Evolutionary conservation across 371 early-diverging fungal species (phyloP), one percentile per base, ranked within the genome.

Genomic region (Lichtheimia ornata): DNA sequence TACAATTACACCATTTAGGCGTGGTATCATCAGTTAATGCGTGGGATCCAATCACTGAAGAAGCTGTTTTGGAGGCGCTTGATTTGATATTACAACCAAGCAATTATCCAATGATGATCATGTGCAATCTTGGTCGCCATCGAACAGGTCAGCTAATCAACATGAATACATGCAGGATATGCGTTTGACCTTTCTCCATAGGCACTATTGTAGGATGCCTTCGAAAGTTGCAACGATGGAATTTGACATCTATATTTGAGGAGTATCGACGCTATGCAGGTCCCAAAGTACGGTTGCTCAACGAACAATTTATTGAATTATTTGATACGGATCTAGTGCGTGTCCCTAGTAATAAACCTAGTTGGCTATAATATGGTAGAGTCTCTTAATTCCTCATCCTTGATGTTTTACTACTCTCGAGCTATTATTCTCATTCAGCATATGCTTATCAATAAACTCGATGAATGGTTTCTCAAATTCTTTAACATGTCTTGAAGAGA

Each of bases 181-280:
- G 17, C 7, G 14, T 24, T 25, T 50, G 44, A 35, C 28, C 52
- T 11, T 18, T 43, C 27, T 18, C 5, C 5, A 45, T 45, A 91
- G 92, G 94, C 17, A 97, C 98, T 0, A 93, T 98, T 63, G 94
- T 97, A 11, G 98, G 98, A 15, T 98, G 98, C 64, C 74, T 98
- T 73, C 84, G 98, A 62, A 98, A 98, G 74, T 81, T 98, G 42
- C 98, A 98, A 70, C 81, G 90, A 28, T 98, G 98, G 98, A 98
- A 96, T 71, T 75, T 98, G 67, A 95, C 98, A 13, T 91, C 94
- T 14, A 98, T 98, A 20, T 97, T 98, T 76, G 97, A 96, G 71
- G 98, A 98, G 69, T 98, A 98, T 73, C 83, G 97, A 41, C 82
- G 97, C 49, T 97, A 94, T 73, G 95, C 96, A n/a, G 97, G 97